Conservation (phyloP, 306 rosid genomes). For the Pyrus communis region DNA sequence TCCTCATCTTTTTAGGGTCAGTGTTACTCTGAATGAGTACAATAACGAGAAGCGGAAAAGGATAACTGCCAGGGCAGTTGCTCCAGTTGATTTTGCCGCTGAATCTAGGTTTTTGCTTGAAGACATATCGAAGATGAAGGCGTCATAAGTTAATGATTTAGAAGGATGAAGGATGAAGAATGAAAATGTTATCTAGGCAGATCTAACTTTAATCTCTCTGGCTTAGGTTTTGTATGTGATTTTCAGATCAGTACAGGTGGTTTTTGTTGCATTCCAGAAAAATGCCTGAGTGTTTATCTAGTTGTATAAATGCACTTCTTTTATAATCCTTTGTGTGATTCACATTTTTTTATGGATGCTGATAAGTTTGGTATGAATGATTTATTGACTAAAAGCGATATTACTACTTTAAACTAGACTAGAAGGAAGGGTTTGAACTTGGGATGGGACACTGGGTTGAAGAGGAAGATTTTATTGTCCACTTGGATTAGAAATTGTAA, state of each 20-base stretch:
- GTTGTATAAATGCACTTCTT: background rate
- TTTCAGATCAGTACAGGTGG: constrained; percentile 2
- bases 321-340: background rate
- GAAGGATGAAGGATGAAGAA: background rate
- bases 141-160: background rate
- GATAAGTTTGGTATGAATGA: too few relatives aligned
- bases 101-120: constrained; percentile 71
- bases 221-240: constrained; percentile 5
- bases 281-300: background rate
- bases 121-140: constrained; percentile 65
- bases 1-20: constrained; percentile 70
- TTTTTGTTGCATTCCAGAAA: background rate
- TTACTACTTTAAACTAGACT: background rate
- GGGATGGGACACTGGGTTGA: rapidly evolving
- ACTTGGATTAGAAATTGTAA: background rate
- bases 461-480: background rate
- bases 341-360: background rate
- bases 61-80: constrained; percentile 61
- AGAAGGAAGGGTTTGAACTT: background rate
- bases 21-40: constrained; percentile 77
- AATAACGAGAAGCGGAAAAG: constrained; percentile 78
- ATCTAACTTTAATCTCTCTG: background rate
- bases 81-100: constrained; percentile 75
- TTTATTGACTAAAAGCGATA: background rate
- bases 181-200: background rate